Conservation (phyloP, 177 flowering plant genomes). For the Tripterygium wilfordii region DNA sequence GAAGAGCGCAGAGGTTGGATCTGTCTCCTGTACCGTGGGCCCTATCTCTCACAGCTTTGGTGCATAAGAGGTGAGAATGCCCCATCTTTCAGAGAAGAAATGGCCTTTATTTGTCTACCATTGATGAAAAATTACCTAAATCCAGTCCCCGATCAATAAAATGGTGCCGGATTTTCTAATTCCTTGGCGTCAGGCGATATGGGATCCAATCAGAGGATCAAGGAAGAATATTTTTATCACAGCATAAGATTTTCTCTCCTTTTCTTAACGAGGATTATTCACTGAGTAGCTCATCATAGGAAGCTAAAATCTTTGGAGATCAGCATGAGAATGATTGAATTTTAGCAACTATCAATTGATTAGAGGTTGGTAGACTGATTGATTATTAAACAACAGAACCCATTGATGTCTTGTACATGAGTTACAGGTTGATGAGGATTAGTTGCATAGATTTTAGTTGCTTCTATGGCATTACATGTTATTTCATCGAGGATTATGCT, state of each 20-base stretch:
- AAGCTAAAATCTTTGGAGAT: conserved; percentile 1
- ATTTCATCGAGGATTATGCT: conserved; percentile 3
- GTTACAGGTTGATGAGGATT: conserved; percentile 5
- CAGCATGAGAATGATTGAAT: conserved; percentile 2
- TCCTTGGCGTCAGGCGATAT: too few relatives aligned
- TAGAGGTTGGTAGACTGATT: conserved; percentile 1
- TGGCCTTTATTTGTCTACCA: too few relatives aligned
- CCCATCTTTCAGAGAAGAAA: too few relatives aligned
- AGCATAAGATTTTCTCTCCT: conserved; percentile 2
- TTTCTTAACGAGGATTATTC: conserved; percentile 7
- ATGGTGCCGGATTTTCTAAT: too few relatives aligned
- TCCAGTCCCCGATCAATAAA: too few relatives aligned
- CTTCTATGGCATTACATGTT: neutral
- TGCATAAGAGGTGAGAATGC: too few relatives aligned
- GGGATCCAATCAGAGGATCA: too few relatives aligned
- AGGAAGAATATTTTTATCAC: too few relatives aligned
- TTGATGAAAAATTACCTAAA: too few relatives aligned
- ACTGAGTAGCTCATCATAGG: conserved; percentile 2
- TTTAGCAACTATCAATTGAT: conserved; percentile 2
- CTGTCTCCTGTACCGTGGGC: too few relatives aligned
- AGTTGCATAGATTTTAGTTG: conserved; percentile 9
- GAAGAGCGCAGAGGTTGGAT: too few relatives aligned
- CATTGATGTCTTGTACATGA: conserved; percentile 19
- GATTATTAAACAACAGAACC: conserved; percentile 4
- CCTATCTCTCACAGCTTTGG: too few relatives aligned